phyloP scores from a whole-genome alignment of 2,329 filamentous ascomycete species.

The Coleophoma crateriformis region DNA sequence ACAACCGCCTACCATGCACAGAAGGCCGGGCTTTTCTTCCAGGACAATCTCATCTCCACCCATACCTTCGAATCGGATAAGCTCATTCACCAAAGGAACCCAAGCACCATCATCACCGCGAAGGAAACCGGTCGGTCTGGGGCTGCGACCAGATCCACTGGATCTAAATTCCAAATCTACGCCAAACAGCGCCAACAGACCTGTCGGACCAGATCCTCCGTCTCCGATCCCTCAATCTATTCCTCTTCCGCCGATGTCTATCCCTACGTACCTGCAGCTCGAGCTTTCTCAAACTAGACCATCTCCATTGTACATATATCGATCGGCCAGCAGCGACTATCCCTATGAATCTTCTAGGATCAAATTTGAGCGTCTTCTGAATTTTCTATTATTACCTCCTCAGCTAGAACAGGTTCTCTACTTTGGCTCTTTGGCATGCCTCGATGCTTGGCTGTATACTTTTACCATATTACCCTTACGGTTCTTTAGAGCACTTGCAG shows the following conservation, averaged over 20 bases:
- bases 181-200: slow-evolving; percentile 4
- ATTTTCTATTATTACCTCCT: slow-evolving; percentile 77
- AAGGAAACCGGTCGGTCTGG: slow-evolving; percentile 14
- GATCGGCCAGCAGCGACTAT: slow-evolving; percentile 47
- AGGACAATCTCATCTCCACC: slow-evolving; percentile 19
- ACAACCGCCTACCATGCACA: slow-evolving; percentile 7
- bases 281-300: slow-evolving; percentile 57
- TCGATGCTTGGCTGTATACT: slow-evolving; percentile 94
- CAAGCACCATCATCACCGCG: slow-evolving; percentile 19
- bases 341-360: slow-evolving; percentile 90
- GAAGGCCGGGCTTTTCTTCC: slow-evolving; percentile 20
- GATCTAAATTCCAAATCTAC: slow-evolving; percentile 16
- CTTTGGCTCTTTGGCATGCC: slow-evolving; percentile 85
- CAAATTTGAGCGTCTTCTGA: slow-evolving; percentile 86
- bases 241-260: slow-evolving; percentile 60
- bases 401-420: slow-evolving; percentile 79
- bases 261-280: slow-evolving; percentile 59
- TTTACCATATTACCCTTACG: slow-evolving; percentile 92
- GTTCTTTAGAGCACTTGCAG: slow-evolving; percentile 73
- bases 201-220: slow-evolving; percentile 11
- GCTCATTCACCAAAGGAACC: slow-evolving; percentile 16
- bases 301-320: slow-evolving; percentile 61
- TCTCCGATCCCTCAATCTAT: slow-evolving; percentile 44
- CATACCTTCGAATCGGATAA: slow-evolving; percentile 10
- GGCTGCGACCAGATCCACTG: slow-evolving; percentile 18